Evolutionary conservation across 2,329 filamentous ascomycete genomes (phyloP), one percentile per base, ranked within the genome.

Genomic region (Verticillium longisporum): DNA sequence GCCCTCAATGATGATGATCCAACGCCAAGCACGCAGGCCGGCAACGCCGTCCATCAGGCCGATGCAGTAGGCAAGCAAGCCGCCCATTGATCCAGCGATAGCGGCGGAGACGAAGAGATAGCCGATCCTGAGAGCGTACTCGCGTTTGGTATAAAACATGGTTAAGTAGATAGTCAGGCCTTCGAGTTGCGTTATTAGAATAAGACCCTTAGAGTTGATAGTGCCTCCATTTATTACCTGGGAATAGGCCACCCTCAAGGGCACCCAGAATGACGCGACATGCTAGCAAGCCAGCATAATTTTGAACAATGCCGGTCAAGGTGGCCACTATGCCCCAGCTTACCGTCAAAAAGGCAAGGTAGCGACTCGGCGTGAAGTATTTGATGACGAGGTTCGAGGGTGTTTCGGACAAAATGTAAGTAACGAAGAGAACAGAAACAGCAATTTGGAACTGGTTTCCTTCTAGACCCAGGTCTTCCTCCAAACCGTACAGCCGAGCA

Each of bases 1-100:
- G 31, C 88, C 88, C 71, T 91, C 88, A 45, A 91, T 85, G 60
- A 91, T 86, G 73, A 90, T 90, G 0, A 89, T 75, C 84, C 85
- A 88, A 13, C 86, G 77, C 88, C 82, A 90, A 2, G 60, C 63
- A 15, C 60, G 58, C 1, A 64, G 58, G 0, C 63, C 63, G 14
- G 31, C 21, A 7, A 55, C 21, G 5, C 62, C 63, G 18, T 64
- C 62, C 63, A 64, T 62, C 21, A 62, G 60, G 36, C 50, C 61
- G 34, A 68, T 63, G 0, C 61, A 66, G 15, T 62, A 66, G 0
- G 66, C 63, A 13, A 68, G 59, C 11, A 68, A 62, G 2, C 67
- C 67, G 13, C 66, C 64, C 54, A 68, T 68, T 4, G 65, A 66
- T 0, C 67, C 66, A 1, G 66, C 66, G 6, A 68, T 65, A 36